Base-by-base conservation (phyloP, 2,329 filamentous ascomycete genomes). In the Penicillium sp. region DNA sequence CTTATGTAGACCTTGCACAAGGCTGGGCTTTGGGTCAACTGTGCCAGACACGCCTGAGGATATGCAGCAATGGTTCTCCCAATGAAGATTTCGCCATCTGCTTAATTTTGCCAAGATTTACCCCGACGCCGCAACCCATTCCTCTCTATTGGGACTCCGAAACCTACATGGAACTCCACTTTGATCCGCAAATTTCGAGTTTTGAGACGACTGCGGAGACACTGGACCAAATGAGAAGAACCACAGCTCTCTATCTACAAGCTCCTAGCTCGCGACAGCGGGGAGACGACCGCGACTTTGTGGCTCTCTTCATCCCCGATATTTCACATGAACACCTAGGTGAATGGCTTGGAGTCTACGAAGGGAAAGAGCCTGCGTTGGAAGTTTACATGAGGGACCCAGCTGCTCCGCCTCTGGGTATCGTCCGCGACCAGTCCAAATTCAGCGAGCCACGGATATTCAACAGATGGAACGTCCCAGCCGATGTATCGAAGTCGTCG, bases 171-270 rank as follows among this genome's bases (percentile, higher is more conserved):
- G 54, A 50, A 0, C 53, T 70, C 5, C 46, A 58, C 3, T 66
- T 72, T 40, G 57, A 59, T 11, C 9, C 56, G 0, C 44, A 61
- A 4, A 49, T 50, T 20, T 55, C 40, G 13, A 24, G 59, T 8
- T 29, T 59, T 8, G 52, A 49, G 3, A 9, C 63, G 16, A 57
- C 61, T 1, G 16, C 35, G 0, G 61, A 69, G 16, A 56, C 22
- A n/a, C 73, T 72, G 9, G 40, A 64, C 16, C 44, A 60, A 22
- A 65, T 69, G 52, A 72, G 76, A 10, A 70, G 78, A 2, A 62
- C 57, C 16, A 73, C 69, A 0, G 58, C 58, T 0, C 47, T 71
- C 9, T 70, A 68, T 42, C 56, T 73, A 3, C 64, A 68, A 37
- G 66, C 67, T 1, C 63, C 62, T 0, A 59, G 56, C 7, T 61